Conservation (phyloP, 805 yeast genomes). For the Saturnispora diversa region DNA sequence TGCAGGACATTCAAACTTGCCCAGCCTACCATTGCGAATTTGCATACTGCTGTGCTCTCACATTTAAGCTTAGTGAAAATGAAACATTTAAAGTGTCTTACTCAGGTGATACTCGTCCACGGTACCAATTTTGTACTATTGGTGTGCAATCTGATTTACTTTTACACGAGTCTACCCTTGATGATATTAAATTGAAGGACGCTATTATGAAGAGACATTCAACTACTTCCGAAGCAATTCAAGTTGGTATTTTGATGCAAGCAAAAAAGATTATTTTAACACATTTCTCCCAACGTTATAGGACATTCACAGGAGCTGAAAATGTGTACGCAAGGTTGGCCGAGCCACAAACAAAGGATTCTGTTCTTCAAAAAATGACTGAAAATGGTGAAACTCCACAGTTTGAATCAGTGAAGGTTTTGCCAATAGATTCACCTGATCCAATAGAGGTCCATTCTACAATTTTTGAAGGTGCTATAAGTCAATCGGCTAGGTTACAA, state of each 20-base stretch:
- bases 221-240: slow-evolving; percentile 80
- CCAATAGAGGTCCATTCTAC: slow-evolving; percentile 19
- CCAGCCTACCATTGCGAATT: slow-evolving; percentile 79
- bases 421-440: slow-evolving; percentile 15
- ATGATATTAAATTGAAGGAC: slow-evolving; percentile 65
- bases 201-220: slow-evolving; percentile 80
- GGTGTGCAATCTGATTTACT: slow-evolving; percentile 65
- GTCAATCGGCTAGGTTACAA: slow-evolving; percentile 20
- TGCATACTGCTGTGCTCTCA: slow-evolving; percentile 63
- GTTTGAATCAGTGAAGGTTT: neutral
- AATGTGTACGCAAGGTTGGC: slow-evolving; percentile 21
- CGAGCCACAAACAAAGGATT: slow-evolving; percentile 15
- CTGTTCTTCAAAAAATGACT: slow-evolving; percentile 14
- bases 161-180: slow-evolving; percentile 91
- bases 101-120: slow-evolving; percentile 95
- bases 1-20: slow-evolving; percentile 47
- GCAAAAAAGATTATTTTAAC: slow-evolving; percentile 69
- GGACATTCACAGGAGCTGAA: slow-evolving; percentile 34
- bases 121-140: slow-evolving; percentile 45
- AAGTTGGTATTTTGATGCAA: slow-evolving; percentile 60
- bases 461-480: slow-evolving; percentile 18
- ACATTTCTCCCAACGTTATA: slow-evolving; percentile 89
- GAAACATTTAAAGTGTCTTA: slow-evolving; percentile 62
- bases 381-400: slow-evolving; percentile 17
- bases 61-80: slow-evolving; percentile 30